A percentile compares a stretch with the other conserved stretches of the same genome.
These are phyloP conservation scores for Roridomyces roridus DNA, from an alignment of 768 basidiomycete genomes.

Conservation along the genomic window DNA sequence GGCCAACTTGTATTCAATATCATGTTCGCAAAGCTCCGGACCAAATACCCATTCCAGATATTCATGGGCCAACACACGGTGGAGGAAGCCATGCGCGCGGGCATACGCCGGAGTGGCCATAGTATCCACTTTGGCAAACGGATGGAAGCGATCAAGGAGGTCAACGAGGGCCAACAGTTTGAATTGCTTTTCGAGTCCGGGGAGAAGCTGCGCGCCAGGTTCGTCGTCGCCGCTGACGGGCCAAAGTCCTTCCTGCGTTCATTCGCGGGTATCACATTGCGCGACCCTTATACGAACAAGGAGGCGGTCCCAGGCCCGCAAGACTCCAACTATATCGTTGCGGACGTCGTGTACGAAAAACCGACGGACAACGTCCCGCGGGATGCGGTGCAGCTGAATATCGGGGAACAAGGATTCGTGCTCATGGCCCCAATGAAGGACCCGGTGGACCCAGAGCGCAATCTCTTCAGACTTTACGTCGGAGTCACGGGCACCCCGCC, in stretches of 20 bases:
- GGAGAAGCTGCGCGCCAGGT: constrained; percentile 38
- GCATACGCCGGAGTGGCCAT: constrained; percentile 35
- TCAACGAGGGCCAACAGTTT: constrained; percentile 30
- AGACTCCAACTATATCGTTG: neutral
- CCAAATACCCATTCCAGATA: constrained; percentile 42
- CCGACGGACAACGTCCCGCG: neutral
- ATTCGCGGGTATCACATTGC: neutral
- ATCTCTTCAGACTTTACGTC: constrained; percentile 15
- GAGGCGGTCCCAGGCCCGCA: too few relatives aligned
- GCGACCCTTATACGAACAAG: constrained; percentile 1
- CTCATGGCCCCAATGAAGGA: constrained; percentile 8
- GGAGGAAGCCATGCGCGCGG: constrained; percentile 40
- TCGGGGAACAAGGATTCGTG: constrained; percentile 5
- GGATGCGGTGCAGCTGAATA: constrained; percentile 3
- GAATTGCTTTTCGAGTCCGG: constrained; percentile 39
- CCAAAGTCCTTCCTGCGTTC: constrained; percentile 39
- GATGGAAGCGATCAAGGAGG: constrained; percentile 33
- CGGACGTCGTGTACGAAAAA: neutral
- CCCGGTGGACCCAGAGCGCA: too few relatives aligned
- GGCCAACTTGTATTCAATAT: constrained; percentile 38
- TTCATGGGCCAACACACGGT: constrained; percentile 44
- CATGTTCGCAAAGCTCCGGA: constrained; percentile 30
- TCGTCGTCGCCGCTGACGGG: constrained; percentile 51
- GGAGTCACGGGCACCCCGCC: constrained; percentile 17
- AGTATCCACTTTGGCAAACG: constrained; percentile 36